A percentile compares a stretch with the other conserved stretches of the same genome.
phyloP scores from a whole-genome alignment of 257 asterid genomes.

The Avicennia marina region DNA sequence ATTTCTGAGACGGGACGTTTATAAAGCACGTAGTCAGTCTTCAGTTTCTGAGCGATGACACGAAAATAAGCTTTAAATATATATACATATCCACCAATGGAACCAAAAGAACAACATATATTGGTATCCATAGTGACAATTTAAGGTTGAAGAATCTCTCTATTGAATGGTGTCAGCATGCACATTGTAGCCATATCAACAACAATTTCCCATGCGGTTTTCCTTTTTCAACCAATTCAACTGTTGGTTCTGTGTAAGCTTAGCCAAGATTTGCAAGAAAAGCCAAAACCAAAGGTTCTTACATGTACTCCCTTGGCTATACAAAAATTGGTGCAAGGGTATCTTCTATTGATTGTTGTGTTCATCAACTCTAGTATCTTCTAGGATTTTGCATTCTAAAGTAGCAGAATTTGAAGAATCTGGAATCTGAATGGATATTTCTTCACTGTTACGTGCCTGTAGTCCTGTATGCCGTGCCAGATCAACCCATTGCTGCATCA shows the following conservation, averaged over 20 bases:
- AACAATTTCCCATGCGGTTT: constrained; percentile 1
- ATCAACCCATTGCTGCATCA: constrained; percentile 93
- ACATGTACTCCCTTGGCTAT: constrained; percentile 13
- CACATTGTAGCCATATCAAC: too few species aligned
- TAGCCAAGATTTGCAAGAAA: neutral
- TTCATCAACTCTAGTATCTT: constrained; percentile 55
- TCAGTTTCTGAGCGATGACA: too few species aligned
- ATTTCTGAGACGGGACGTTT: too few species aligned
- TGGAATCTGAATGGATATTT: constrained; percentile 21
- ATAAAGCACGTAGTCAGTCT: too few species aligned
- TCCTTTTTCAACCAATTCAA: neutral
- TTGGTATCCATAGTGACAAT: too few species aligned
- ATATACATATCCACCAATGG: too few species aligned
- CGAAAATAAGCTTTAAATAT: too few species aligned
- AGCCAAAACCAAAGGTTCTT: constrained; percentile 17
- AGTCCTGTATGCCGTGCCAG: constrained; percentile 83
- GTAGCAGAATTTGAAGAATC: constrained; percentile 47
- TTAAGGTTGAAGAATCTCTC: too few species aligned
- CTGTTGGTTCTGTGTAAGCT: constrained; percentile 4
- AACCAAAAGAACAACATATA: too few species aligned
- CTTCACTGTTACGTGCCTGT: constrained; percentile 60
- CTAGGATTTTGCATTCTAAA: constrained; percentile 40
- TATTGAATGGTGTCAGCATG: too few species aligned
- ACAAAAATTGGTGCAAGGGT: constrained; percentile 9
- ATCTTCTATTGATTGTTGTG: constrained; percentile 42